Evolutionary conservation across 2,329 filamentous ascomycete genomes (phyloP), one percentile per base, ranked within the genome.

Genomic region (Niveomyces coronatus): DNA sequence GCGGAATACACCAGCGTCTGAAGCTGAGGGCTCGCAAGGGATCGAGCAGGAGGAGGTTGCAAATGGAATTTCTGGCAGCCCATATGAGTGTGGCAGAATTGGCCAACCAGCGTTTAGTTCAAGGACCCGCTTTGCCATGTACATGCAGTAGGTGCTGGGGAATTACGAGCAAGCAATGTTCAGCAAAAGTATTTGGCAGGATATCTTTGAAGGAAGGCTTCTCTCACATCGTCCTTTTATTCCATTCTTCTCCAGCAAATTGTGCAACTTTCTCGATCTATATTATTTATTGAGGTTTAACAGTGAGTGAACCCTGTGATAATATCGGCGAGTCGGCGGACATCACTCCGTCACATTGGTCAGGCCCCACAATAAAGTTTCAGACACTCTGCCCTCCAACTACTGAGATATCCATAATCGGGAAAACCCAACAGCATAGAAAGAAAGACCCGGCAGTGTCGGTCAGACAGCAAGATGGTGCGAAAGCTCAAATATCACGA

Each of bases 401-500:
- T 17, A 18, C 30, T 11, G 19, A 24, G 9, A 24, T 19, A 8
- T 34, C 10, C 18, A 20, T n/a, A 20, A 28, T 24, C 28, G 35
- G 19, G 17, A 39, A 31, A 31, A 17, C 36, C 22, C 18, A 37
- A 16, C 39, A 42, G 9, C 32, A 17, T 15, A 16, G 40, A 18
- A n/a, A n/a, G n/a, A n/a, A n/a, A n/a, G n/a, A n/a, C n/a, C n/a
- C n/a, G n/a, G n/a, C n/a, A n/a, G n/a, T n/a, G n/a, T n/a, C n/a
- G n/a, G n/a, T n/a, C n/a, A n/a, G n/a, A n/a, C n/a, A n/a, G n/a
- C 57, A 72, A 49, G 17, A 96, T 96, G 91, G 86, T 94, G 50
- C 82, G 91, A 52, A 87, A 94, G 69, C 78, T 98, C 57, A 96
- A 95, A 66, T 77, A 94, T 64, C 89, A 95, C 65, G 91, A 98